Conservation (phyloP, 2,329 filamentous ascomycete species). For the Corinectria fuckeliana region DNA sequence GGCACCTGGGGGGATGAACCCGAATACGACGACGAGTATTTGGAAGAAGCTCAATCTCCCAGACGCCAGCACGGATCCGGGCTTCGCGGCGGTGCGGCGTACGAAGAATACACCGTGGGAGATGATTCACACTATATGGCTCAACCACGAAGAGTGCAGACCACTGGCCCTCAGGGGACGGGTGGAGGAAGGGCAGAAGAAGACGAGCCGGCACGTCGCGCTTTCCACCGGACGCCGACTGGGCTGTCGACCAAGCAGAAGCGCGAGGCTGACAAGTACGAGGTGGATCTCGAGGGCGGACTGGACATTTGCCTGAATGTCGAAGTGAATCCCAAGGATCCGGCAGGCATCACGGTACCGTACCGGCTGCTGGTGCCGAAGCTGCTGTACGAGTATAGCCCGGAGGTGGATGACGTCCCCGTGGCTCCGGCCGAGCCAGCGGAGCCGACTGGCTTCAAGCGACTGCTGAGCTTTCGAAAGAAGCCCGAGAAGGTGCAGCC, state of each 20-base stretch:
- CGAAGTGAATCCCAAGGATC: slow-evolving; percentile 85
- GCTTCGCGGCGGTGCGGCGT: slow-evolving; percentile 50
- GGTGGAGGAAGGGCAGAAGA: slow-evolving; percentile 30
- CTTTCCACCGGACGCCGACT: slow-evolving; percentile 74
- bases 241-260: slow-evolving; percentile 68
- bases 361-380: slow-evolving; percentile 88
- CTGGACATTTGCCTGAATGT: slow-evolving; percentile 89
- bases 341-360: slow-evolving; percentile 83
- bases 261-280: slow-evolving; percentile 58
- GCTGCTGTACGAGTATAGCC: slow-evolving; percentile 65
- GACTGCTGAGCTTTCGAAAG: slow-evolving; percentile 53
- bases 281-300: slow-evolving; percentile 80
- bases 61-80: slow-evolving; percentile 37
- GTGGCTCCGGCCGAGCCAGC: slow-evolving; percentile 19
- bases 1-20: slow-evolving; percentile 59
- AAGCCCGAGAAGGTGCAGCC: slow-evolving; percentile 38
- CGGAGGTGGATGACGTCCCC: slow-evolving; percentile 46
- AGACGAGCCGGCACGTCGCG: slow-evolving; percentile 32
- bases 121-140: slow-evolving; percentile 65
- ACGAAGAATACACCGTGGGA: slow-evolving; percentile 59
- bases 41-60: slow-evolving; percentile 28
- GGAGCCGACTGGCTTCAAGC: slow-evolving; percentile 50
- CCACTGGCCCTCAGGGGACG: slow-evolving; percentile 39
- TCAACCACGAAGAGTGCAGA: slow-evolving; percentile 42
- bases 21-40: slow-evolving; percentile 40